These are phyloP conservation scores for Yamadazyma takamatsuzukensis DNA, from an alignment of 805 yeast species.

Conservation along the genomic window DNA sequence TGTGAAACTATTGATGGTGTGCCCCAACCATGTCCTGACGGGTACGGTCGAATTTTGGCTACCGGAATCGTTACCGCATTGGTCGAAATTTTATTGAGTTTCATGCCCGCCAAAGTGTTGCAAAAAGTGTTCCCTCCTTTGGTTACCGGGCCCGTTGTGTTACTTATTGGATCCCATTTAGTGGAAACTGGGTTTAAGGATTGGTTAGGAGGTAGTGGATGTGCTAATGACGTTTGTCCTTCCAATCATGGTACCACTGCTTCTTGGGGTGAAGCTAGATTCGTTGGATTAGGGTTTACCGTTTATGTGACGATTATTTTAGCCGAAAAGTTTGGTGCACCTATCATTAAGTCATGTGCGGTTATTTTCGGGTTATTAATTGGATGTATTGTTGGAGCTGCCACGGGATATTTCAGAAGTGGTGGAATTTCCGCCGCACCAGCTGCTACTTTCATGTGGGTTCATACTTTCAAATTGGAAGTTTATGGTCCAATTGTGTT, in stretches of 20 bases:
- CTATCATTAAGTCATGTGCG: constrained; percentile 92
- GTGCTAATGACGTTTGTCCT: constrained; percentile 38
- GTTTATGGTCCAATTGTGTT: constrained; percentile 84
- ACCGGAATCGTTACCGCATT: constrained; percentile 78
- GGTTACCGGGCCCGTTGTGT: constrained; percentile 91
- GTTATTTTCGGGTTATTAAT: constrained; percentile 79
- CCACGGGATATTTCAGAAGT: constrained; percentile 70
- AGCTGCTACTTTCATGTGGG: constrained; percentile 83
- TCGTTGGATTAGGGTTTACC: constrained; percentile 81
- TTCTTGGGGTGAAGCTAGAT: constrained; percentile 84
- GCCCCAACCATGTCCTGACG: constrained; percentile 77
- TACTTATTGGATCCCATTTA: constrained; percentile 73
- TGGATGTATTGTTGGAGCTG: constrained; percentile 92
- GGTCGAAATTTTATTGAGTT: constrained; percentile 67
- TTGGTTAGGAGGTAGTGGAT: constrained; percentile 85
- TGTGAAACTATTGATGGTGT: constrained; percentile 65
- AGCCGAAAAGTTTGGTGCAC: constrained; percentile 86
- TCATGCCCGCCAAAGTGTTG: constrained; percentile 68
- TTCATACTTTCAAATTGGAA: constrained; percentile 69
- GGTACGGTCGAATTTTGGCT: constrained; percentile 83
- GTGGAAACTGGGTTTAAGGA: constrained; percentile 72
- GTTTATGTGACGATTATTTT: constrained; percentile 72
- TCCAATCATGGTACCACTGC: constrained; percentile 33
- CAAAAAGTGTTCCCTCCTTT: constrained; percentile 81
- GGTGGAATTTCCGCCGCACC: constrained; percentile 64